A percentile compares a stretch with the other conserved stretches of the same genome.
phyloP scores from a whole-genome alignment of 2,329 filamentous ascomycete species.

The Penicillium sp. region DNA sequence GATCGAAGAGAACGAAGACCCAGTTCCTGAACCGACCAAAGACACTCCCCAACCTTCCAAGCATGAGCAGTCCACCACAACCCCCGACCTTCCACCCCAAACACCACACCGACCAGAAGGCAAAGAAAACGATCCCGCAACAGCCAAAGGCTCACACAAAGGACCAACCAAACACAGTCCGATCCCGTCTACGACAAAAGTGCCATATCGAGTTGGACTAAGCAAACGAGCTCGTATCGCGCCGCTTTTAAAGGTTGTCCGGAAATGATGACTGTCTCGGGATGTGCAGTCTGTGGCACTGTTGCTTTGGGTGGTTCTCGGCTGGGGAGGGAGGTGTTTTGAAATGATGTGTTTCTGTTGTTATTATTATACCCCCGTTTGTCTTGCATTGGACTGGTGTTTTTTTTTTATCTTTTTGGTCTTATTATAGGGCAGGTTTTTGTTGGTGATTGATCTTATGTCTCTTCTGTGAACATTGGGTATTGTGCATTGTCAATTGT shows the following conservation, averaged over 20 bases:
- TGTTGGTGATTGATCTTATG: background rate
- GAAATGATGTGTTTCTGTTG: background rate
- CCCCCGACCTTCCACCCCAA: conserved; percentile 3
- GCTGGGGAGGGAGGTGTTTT: background rate
- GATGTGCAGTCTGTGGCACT: too few relatives aligned
- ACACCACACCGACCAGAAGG: background rate
- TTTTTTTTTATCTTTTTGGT: conserved; percentile 3
- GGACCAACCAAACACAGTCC: conserved; percentile 50
- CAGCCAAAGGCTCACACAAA: conserved; percentile 28
- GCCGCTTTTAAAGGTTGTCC: conserved; percentile 54
- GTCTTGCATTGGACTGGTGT: conserved; percentile 3
- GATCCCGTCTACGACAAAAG: conserved; percentile 46
- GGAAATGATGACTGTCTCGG: conserved; percentile 39
- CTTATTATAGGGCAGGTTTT: background rate
- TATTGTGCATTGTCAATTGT: background rate
- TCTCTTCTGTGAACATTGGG: background rate
- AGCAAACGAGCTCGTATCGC: conserved; percentile 57
- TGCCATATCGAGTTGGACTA: conserved; percentile 55
- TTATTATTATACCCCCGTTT: conserved; percentile 16
- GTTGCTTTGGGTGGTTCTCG: background rate
- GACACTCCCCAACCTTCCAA: conserved; percentile 11
- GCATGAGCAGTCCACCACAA: conserved; percentile 8
- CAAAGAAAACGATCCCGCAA: conserved; percentile 15
- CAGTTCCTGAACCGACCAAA: conserved; percentile 1
- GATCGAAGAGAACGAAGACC: background rate